Evolutionary conservation across 768 basidiomycete species (phyloP), one percentile per base, ranked within the genome.

Genomic region (Leccinellum albellum): DNA sequence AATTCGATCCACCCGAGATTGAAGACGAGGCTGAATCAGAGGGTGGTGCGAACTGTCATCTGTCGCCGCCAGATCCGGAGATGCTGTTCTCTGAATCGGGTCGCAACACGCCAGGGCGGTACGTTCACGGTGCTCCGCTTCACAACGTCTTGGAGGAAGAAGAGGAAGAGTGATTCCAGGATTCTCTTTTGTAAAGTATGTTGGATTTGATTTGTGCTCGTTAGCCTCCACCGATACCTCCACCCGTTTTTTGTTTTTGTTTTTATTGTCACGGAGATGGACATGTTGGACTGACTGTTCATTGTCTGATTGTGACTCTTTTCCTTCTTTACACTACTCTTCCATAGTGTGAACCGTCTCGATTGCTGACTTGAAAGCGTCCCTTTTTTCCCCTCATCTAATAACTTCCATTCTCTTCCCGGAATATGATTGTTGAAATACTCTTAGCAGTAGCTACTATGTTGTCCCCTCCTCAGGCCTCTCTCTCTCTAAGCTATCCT

Each of bases 91-190:
- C 75, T n/a, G 83, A 84, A 20, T 70, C 76, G 8, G 84, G 84
- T 4, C 77, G 82, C n/a, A 75, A 72, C 20, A 88, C 86, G 63
- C 88, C 88, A 12, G 82, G 70, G 32, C 82, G 89, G 44, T 94
- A 94, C 66, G 70, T 90, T 14, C 91, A 94, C 64, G 91, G 91
- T 24, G 88, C 89, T 8, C 91, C 91, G 28, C 77, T 94, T 65
- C 89, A 92, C 61, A 93, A 93, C 59, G 91, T 94, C 42, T 23
- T 91, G 49, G 91, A 92, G 69, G 90, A 91, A 64, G 86, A 88
- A 57, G 89, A 91, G 59, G 87, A 89, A 64, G 84, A 85, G 2
- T 61, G 40, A 55, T 37, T 51, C 49, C 49, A 23, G 47, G 37
- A 52, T 53, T 49, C 8, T 52, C n/a, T 12, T 66, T 20, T 40